A percentile compares a stretch with the other conserved stretches of the same genome.
Evolutionary conservation across 1,284 basidiomycete species (phyloP).

Genomic region (Irpex sp.): DNA sequence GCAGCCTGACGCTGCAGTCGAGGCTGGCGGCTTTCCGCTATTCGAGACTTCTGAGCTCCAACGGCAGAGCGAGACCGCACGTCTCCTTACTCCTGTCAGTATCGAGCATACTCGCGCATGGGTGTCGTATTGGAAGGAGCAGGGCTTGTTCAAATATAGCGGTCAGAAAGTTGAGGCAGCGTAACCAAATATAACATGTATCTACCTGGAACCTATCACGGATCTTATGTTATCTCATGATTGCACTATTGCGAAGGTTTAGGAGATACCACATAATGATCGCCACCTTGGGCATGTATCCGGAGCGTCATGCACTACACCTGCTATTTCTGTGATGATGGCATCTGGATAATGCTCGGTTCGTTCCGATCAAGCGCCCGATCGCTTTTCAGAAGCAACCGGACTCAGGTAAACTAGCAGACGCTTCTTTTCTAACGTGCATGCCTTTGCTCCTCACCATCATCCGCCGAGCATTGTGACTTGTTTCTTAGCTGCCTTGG

Average conservation of each 20-base stretch:
- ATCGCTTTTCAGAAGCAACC: background rate
- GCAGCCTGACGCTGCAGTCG: background rate
- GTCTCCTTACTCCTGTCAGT: background rate
- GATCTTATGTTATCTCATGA: background rate
- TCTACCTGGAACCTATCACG: background rate
- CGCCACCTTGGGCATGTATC: background rate
- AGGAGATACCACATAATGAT: background rate
- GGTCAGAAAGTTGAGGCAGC: background rate
- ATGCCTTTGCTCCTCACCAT: background rate
- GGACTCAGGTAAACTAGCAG: background rate
- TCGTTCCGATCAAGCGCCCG: background rate
- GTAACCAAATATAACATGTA: background rate
- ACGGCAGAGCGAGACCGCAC: background rate
- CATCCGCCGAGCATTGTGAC: background rate
- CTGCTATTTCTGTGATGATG: background rate
- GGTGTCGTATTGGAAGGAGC: conserved; percentile 8
- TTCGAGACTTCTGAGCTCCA: conserved; percentile 3
- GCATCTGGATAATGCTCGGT: background rate
- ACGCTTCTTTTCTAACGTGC: background rate
- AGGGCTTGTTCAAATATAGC: background rate
- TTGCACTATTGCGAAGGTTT: background rate
- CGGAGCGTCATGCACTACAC: background rate
- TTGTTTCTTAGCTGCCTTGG: background rate
- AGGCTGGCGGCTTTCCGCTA: conserved; percentile 12
- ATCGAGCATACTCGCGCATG: conserved; percentile 3